Percentiles rank a stretch among this genome's conserved stretches.
These are phyloP conservation scores for Graphilbum sp. DNA, from an alignment of 2,329 filamentous ascomycete genomes.

Conservation along the genomic window DNA sequence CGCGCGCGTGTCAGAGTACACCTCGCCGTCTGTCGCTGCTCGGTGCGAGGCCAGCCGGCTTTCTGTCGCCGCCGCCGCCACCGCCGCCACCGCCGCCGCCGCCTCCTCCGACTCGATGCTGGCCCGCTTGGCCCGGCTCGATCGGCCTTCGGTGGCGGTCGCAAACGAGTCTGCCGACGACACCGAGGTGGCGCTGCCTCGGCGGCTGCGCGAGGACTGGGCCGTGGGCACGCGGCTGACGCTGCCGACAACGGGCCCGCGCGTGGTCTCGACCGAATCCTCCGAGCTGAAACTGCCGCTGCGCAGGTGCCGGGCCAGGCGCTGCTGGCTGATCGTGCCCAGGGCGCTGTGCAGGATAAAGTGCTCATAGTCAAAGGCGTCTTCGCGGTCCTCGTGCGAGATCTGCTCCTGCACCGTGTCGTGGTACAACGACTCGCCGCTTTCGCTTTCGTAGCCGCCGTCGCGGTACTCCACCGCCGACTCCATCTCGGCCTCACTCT, in stretches of 20 bases:
- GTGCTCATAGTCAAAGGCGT: conserved; percentile 92
- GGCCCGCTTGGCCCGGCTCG: conserved; percentile 17
- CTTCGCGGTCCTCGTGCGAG: conserved; percentile 82
- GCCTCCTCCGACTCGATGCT: conserved; percentile 8
- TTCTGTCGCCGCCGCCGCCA: neutral
- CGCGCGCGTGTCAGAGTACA: no score
- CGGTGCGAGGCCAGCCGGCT: no score
- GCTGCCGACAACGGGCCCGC: conserved; percentile 23
- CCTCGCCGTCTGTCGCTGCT: no score
- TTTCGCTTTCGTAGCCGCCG: conserved; percentile 38
- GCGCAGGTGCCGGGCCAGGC: conserved; percentile 28
- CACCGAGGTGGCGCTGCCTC: conserved; percentile 11
- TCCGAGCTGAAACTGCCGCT: conserved; percentile 39
- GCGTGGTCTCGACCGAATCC: conserved; percentile 44
- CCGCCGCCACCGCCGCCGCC: neutral
- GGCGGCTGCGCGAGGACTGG: conserved; percentile 2
- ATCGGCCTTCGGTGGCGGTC: conserved; percentile 35
- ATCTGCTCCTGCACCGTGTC: conserved; percentile 41
- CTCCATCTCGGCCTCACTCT: conserved; percentile 6
- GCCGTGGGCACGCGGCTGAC: neutral
- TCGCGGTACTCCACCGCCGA: conserved; percentile 10
- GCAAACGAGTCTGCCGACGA: conserved; percentile 31
- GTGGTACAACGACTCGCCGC: conserved; percentile 46
- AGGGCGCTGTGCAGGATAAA: conserved; percentile 90
- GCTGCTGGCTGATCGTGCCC: conserved; percentile 50